phyloP scores from a whole-genome alignment of 225 moss, liverwort and hornwort genomes.

The Marchantia paleacea region DNA sequence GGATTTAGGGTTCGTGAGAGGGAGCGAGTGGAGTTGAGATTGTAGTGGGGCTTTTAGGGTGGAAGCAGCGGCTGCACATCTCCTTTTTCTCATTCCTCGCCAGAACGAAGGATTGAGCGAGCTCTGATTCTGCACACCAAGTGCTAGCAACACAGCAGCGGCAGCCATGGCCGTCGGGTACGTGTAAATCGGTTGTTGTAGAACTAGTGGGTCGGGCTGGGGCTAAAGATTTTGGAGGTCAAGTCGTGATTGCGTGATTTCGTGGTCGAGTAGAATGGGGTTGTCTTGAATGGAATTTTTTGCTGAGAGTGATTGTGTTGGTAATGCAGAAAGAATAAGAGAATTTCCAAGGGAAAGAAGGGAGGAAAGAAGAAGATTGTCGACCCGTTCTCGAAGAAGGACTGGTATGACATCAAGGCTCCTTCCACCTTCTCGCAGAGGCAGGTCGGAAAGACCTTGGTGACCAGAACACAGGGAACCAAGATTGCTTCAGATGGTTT shows the following conservation, averaged over 20 bases:
- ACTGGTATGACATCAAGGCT: conserved; percentile 77
- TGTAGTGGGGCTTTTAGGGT: conserved; percentile 6
- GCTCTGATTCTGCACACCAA: conserved; percentile 4
- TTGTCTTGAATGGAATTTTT: neutral
- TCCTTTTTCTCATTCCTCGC: conserved; percentile 14
- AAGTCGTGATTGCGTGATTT: neutral
- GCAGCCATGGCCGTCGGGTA: conserved; percentile 30
- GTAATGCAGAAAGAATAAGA: conserved; percentile 59
- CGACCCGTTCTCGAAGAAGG: conserved; percentile 77
- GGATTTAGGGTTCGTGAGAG: conserved; percentile 13
- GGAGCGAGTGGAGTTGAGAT: neutral
- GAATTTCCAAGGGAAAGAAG: conserved; percentile 72
- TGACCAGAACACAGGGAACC: conserved; percentile 63
- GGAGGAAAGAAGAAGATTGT: conserved; percentile 71
- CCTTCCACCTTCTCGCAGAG: conserved; percentile 58
- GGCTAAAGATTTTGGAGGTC: neutral
- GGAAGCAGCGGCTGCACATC: neutral
- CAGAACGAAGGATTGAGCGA: conserved; percentile 17
- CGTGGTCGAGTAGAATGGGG: neutral
- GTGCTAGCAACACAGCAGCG: conserved; percentile 9
- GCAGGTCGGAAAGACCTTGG: conserved; percentile 62
- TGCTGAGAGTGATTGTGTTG: neutral
- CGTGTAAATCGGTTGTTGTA: neutral
- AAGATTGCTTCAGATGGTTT: conserved; percentile 84
- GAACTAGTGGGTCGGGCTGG: no score